These are phyloP conservation scores for Lentinula sp. DNA, from an alignment of 768 basidiomycete genomes.

Conservation along the genomic window DNA sequence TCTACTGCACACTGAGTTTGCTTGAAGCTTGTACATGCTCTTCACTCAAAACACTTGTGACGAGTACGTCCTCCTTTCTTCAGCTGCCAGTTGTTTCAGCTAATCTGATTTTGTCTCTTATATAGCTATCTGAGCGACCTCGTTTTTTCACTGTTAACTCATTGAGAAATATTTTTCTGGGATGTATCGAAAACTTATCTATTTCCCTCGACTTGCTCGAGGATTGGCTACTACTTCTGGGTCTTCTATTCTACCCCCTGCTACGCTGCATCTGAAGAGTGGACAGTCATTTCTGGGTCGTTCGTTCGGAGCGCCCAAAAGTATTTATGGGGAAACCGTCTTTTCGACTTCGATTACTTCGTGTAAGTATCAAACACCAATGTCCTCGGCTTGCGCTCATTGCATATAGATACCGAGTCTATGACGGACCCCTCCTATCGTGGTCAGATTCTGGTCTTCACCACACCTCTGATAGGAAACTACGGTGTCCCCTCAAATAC, in stretches of 20 bases:
- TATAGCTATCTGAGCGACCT: conserved; percentile 85
- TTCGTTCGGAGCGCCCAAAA: conserved; percentile 84
- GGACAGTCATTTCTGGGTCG: conserved; percentile 90
- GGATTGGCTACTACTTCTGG: conserved; percentile 58
- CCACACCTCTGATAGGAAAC: conserved; percentile 96
- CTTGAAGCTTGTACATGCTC: conserved; percentile 49
- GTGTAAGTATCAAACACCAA: conserved; percentile 46
- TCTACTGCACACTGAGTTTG: background rate
- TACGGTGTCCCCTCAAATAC: conserved; percentile 91
- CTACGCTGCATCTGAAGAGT: conserved; percentile 85
- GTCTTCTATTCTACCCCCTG: conserved; percentile 45
- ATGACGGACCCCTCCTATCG: conserved; percentile 99
- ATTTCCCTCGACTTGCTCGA: conserved; percentile 45
- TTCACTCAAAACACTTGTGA: conserved; percentile 85
- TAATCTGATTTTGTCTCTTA: background rate
- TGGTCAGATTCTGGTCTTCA: conserved; percentile 97
- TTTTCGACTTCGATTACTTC: conserved; percentile 99
- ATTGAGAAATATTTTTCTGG: conserved; percentile 24
- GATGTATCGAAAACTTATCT: conserved; percentile 54
- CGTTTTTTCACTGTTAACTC: conserved; percentile 65
- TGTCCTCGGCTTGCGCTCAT: conserved; percentile 4
- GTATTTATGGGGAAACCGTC: conserved; percentile 93
- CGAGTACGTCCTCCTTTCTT: conserved; percentile 50
- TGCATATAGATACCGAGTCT: conserved; percentile 85
- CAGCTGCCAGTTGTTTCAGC: conserved; percentile 10